Evolutionary conservation across 768 basidiomycete species (phyloP), one percentile per base, ranked within the genome.

Genomic region (Mycena vulgaris): DNA sequence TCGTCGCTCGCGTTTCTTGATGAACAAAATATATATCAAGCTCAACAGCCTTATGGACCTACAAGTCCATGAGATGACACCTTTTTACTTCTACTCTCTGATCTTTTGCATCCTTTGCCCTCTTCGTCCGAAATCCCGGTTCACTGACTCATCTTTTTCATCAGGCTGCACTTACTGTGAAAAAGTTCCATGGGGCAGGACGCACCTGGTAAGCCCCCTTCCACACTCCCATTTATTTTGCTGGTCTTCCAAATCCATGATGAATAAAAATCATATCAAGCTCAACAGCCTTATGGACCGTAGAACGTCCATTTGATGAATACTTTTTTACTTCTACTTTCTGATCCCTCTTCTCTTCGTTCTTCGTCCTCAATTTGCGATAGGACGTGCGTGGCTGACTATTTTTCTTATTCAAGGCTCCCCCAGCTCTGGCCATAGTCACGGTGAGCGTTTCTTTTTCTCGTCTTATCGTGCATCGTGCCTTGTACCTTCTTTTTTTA

Each of bases 261-360:
- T 68, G 66, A 68, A 68, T 56, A 68, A 68, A 68, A 68, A 61
- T 47, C 35, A 62, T 68, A 67, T 68, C 66, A 68, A 68, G 66
- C 66, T 67, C 66, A 67, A 67, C 66, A 67, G 66, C 66, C 66
- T 68, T 68, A 68, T 68, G 66, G 59, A 47, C 57, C 66, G 59
- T 62, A 55, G 42, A 53, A 68, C 40, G 66, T 68, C 23, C 59
- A 68, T 55, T 17, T 61, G 66, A 68, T 62, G 59, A 62, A 56
- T 23, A 45, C 59, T 25, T 39, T n/a, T 68, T 62, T 62, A 68
- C 59, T 68, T 68, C 66, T 68, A 68, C 59, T 31, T 48, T 68
- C 66, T 68, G 66, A 68, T 16, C 35, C 48, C n/a, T 30, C 37
- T 30, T 42, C 13, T 33, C 14, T 21, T 27, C 45, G 19, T 28